These are phyloP conservation scores for Thalassiosira tumida DNA, from an alignment of 352 stramenopile genomes.

Conservation along the genomic window DNA sequence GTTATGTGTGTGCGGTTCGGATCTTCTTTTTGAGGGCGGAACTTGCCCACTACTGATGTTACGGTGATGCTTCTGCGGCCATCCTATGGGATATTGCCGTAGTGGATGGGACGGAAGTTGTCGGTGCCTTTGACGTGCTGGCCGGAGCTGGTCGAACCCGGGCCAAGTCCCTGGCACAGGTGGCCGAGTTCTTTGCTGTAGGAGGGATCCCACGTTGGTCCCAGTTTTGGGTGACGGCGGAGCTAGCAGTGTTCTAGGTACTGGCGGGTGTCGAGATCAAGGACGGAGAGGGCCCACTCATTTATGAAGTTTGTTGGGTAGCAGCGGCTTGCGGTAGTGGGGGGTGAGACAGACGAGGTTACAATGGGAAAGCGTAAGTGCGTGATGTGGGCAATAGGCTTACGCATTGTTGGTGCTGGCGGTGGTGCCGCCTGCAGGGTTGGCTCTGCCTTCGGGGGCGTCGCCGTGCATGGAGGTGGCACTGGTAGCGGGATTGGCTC, in stretches of 20 bases:
- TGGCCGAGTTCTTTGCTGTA: conserved; percentile 53
- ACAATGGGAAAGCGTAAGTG: background rate
- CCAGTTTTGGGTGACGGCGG: conserved; percentile 1
- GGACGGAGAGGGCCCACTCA: background rate
- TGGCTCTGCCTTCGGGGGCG: background rate
- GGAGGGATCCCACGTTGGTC: background rate
- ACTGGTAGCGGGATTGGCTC: background rate
- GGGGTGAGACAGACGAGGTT: background rate
- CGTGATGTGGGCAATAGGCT: background rate
- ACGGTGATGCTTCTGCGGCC: background rate
- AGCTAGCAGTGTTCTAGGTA: conserved; percentile 54
- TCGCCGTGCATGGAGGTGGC: background rate
- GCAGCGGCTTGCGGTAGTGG: too few species aligned
- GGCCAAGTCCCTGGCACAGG: conserved; percentile 53
- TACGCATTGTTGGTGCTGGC: too few species aligned
- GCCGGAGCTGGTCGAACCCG: background rate
- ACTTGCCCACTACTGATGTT: conserved; percentile 13
- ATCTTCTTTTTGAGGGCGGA: conserved; percentile 14
- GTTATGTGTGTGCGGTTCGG: conserved; percentile 42
- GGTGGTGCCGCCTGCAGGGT: background rate
- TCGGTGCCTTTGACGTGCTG: conserved; percentile 32
- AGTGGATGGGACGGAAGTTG: conserved; percentile 19
- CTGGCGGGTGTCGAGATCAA: background rate
- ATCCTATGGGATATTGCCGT: conserved; percentile 7
- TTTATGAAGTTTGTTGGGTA: background rate